A percentile compares a stretch with the other conserved stretches of the same genome.
Evolutionary conservation across 1,139 yeast genomes (phyloP).

Genomic region (Ogataea hybrid): DNA sequence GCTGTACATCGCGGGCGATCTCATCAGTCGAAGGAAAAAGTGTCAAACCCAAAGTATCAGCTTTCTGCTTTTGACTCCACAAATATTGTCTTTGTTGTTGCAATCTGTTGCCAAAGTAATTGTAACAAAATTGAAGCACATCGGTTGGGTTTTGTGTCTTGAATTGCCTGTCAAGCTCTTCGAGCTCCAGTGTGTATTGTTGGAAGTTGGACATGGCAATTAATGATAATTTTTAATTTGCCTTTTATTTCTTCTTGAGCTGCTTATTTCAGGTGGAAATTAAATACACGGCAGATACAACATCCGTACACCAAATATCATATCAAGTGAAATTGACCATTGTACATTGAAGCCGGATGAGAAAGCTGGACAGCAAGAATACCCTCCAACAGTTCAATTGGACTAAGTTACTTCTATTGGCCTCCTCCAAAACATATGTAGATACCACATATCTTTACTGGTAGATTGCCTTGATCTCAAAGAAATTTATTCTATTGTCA

Average conservation of each 20-base stretch:
- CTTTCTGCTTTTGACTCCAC: conserved; percentile 52
- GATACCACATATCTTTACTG: neutral
- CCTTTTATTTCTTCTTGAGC: conserved; percentile 8
- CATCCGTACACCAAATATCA: conserved; percentile 6
- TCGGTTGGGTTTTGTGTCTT: conserved; percentile 63
- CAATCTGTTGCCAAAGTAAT: conserved; percentile 61
- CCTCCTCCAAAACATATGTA: too few species aligned
- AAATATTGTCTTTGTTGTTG: conserved; percentile 58
- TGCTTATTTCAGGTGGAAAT: conserved; percentile 7
- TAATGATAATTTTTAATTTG: conserved; percentile 2
- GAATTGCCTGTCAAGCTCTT: conserved; percentile 41
- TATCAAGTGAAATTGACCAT: neutral
- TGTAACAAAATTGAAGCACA: conserved; percentile 71
- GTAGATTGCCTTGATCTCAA: neutral
- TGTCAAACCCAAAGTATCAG: conserved; percentile 51
- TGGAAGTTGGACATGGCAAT: conserved; percentile 20
- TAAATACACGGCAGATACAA: neutral
- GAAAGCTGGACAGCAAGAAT: too few species aligned
- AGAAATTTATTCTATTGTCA: neutral
- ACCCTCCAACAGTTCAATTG: too few species aligned
- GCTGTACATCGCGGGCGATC: conserved; percentile 10
- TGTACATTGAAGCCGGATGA: neutral
- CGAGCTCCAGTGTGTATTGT: conserved; percentile 21
- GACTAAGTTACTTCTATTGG: too few species aligned
- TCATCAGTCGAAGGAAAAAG: conserved; percentile 18